Percentiles rank a stretch among this genome's conserved stretches.
Conservation (phyloP, 257 asterid species). For the Fraxinus quadrangulata region DNA sequence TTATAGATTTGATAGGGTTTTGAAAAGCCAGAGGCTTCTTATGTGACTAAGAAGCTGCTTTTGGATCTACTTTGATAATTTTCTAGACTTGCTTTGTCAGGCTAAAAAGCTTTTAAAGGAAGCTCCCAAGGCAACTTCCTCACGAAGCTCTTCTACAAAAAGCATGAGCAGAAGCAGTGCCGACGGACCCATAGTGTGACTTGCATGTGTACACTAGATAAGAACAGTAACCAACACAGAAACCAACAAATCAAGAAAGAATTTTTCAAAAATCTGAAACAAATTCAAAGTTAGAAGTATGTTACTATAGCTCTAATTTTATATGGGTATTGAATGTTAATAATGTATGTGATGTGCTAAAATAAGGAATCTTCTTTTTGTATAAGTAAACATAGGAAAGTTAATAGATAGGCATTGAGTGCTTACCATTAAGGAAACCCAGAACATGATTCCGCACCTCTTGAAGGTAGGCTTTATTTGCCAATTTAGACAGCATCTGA, state of each 20-base stretch:
- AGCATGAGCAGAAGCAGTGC: no score
- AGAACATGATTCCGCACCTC: conserved; percentile 60
- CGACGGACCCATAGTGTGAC: background rate
- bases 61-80: no score
- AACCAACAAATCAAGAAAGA: background rate
- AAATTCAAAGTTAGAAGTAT: background rate
- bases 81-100: no score
- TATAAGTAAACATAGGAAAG: background rate
- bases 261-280: background rate
- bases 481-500: conserved; percentile 63
- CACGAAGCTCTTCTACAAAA: no score
- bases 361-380: background rate
- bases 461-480: conserved; percentile 58
- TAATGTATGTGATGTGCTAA: conserved; percentile 16
- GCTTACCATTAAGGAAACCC: conserved; percentile 68
- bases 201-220: background rate
- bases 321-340: conserved; percentile 5
- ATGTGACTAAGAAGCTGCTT: no score
- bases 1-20: no score
- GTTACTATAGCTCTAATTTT: conserved; percentile 8
- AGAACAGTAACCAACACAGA: conserved; percentile 1
- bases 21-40: no score
- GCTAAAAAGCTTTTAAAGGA: no score
- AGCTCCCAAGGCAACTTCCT: no score
- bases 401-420: background rate